Percentiles rank a stretch among this genome's conserved stretches.
These are phyloP conservation scores for Cydonia oblonga DNA, from an alignment of 331 rosid genomes.

Conservation along the genomic window DNA sequence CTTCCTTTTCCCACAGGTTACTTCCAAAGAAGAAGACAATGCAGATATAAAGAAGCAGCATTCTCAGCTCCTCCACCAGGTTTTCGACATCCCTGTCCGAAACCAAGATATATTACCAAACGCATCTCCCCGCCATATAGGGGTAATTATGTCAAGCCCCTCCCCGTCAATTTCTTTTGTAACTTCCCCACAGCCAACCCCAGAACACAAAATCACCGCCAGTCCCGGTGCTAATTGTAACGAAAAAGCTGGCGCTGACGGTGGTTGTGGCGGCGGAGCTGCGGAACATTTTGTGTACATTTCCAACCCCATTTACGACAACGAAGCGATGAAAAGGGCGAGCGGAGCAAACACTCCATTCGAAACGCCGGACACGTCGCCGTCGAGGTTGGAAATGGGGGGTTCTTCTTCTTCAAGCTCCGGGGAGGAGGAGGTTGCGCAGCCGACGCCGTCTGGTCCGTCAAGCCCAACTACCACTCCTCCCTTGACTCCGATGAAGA, in stretches of 20 bases:
- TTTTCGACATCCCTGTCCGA: slow-evolving; percentile 41
- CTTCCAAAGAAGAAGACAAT: slow-evolving; percentile 26
- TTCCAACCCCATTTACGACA: slow-evolving; percentile 80
- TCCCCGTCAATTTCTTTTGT: slow-evolving; percentile 31
- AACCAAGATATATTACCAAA: slow-evolving; percentile 11
- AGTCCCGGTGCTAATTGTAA: background rate
- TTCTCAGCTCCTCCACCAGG: slow-evolving; percentile 30
- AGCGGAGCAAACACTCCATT: slow-evolving; percentile 50
- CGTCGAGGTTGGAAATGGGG: slow-evolving; percentile 46
- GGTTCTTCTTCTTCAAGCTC: slow-evolving; percentile 29
- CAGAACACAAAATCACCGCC: background rate
- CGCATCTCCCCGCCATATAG: slow-evolving; percentile 21
- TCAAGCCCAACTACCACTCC: slow-evolving; percentile 45
- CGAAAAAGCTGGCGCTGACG: background rate
- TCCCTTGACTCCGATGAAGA: slow-evolving; percentile 79
- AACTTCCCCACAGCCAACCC: slow-evolving; percentile 21
- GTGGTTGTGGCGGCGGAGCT: background rate
- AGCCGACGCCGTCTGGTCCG: slow-evolving; percentile 10
- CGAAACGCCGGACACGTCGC: slow-evolving; percentile 81
- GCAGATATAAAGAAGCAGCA: slow-evolving; percentile 27
- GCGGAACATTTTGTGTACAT: slow-evolving; percentile 58
- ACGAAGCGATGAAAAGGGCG: slow-evolving; percentile 16
- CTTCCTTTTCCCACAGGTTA: slow-evolving; percentile 51
- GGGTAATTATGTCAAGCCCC: slow-evolving; percentile 10
- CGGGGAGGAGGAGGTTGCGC: slow-evolving; percentile 26